Percentiles rank a stretch among this genome's conserved stretches.
phyloP scores from a whole-genome alignment of 225 moss, liverwort and hornwort species.

The Anthoceros angustus region DNA sequence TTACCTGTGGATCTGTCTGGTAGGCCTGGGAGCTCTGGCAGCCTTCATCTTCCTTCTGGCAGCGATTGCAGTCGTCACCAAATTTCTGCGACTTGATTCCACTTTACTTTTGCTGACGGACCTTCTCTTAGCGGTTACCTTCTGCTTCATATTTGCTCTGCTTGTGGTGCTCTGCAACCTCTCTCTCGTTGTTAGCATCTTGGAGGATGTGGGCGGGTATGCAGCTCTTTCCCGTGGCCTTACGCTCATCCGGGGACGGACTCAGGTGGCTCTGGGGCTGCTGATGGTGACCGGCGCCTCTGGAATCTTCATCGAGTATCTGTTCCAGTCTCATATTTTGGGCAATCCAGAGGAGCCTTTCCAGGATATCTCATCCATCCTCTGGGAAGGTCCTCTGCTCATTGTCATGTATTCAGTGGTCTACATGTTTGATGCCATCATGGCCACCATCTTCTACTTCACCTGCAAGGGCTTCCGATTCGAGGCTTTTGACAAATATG shows the following conservation, averaged over 20 bases:
- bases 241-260: slow-evolving; percentile 27
- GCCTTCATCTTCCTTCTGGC: slow-evolving; percentile 28
- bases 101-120: slow-evolving; percentile 26
- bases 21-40: not conserved
- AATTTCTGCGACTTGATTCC: slow-evolving; percentile 13
- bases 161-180: slow-evolving; percentile 41
- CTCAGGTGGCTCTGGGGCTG: slow-evolving; percentile 39
- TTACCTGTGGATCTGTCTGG: slow-evolving; percentile 44
- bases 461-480: slow-evolving; percentile 32
- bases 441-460: slow-evolving; percentile 64
- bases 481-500: slow-evolving; percentile 8
- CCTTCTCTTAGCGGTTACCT: slow-evolving; percentile 17
- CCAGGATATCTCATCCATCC: slow-evolving; percentile 27
- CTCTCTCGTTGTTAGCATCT: slow-evolving; percentile 43
- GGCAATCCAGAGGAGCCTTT: slow-evolving; percentile 30
- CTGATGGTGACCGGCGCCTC: slow-evolving; percentile 46
- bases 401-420: slow-evolving; percentile 79
- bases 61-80: slow-evolving; percentile 22
- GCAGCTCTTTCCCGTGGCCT: slow-evolving; percentile 36
- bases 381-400: slow-evolving; percentile 84
- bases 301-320: slow-evolving; percentile 41
- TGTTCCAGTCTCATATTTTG: slow-evolving; percentile 63
- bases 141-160: slow-evolving; percentile 26
- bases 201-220: slow-evolving; percentile 38
- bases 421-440: slow-evolving; percentile 73